Percentiles rank a stretch among this genome's conserved stretches.
These are phyloP conservation scores for Acaromyces ingoldii DNA, from an alignment of 1,284 basidiomycete genomes.

Conservation along the genomic window DNA sequence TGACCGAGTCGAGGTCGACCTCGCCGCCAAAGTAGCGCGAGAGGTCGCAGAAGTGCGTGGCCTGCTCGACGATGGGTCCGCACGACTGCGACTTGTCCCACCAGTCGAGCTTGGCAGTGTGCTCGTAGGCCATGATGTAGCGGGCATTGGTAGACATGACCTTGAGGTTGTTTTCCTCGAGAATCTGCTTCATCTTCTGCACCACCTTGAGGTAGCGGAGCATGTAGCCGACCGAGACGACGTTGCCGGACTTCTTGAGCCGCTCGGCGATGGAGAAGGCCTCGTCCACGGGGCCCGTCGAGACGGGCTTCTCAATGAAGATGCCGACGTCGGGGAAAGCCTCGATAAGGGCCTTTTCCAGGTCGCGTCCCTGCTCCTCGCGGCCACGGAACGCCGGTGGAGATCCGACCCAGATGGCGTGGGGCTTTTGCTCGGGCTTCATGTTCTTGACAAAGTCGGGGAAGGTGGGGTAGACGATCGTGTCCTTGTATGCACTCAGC, in stretches of 20 bases:
- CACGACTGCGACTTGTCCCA: constrained; percentile 91
- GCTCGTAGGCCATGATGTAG: constrained; percentile 88
- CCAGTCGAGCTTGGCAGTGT: constrained; percentile 74
- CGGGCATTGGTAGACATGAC: constrained; percentile 96
- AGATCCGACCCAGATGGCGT: constrained; percentile 80
- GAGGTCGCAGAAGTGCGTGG: constrained; percentile 70
- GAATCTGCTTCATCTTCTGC: constrained; percentile 91
- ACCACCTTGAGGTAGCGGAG: constrained; percentile 61
- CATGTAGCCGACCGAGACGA: constrained; percentile 82
- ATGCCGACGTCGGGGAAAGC: constrained; percentile 68
- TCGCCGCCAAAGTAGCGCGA: constrained; percentile 98
- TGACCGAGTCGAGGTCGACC: constrained; percentile 77
- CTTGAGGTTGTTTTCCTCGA: constrained; percentile 87
- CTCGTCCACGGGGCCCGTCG: constrained; percentile 67
- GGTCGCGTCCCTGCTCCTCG: constrained; percentile 63
- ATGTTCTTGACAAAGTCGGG: constrained; percentile 68
- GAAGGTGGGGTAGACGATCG: constrained; percentile 77
- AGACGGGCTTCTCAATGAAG: constrained; percentile 91
- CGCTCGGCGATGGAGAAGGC: constrained; percentile 51
- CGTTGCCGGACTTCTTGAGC: constrained; percentile 54
- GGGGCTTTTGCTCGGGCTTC: constrained; percentile 44
- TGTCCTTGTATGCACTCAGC: constrained; percentile 84
- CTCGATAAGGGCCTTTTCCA: constrained; percentile 84
- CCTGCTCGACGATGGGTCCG: constrained; percentile 93
- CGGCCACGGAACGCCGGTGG: constrained; percentile 79